Evolutionary conservation across 768 basidiomycete genomes (phyloP), one percentile per base, ranked within the genome.

Genomic region (Calocybe cyanea): DNA sequence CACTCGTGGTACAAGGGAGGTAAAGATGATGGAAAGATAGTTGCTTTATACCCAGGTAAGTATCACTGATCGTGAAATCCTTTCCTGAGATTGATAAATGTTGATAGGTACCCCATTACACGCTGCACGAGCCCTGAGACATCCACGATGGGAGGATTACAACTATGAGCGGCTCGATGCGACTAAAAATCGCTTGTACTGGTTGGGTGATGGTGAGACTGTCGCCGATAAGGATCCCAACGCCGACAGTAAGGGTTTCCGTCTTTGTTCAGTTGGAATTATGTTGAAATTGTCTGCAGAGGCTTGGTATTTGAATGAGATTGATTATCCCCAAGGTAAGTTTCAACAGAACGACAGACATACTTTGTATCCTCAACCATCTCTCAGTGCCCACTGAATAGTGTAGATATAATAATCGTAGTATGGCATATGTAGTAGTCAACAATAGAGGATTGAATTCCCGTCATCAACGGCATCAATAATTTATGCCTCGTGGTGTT

Each of bases 101-200:
- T 40, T 23, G 13, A 28, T 32, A 79, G 77, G 81, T 6, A 80
- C 80, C 0, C 67, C 69, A 37, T 53, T 79, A 13, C 80, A 81
- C 45, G 78, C 75, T 0, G 61, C 67, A 4, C 68, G 66, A 20
- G 70, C 74, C 1, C 58, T 85, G 4, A 62, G 64, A 30, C 59
- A 78, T 56, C 81, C 81, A 4, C 73, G 82, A 4, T 84, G 81
- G 80, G 83, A 85, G 48, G 83, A 84, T 52, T 84, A 67, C 49
- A 67, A 70, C 34, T 81, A 78, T 47, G 73, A 81, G 54, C 60
- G 45, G 4, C 53, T 74, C 3, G 73, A 76, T 45, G 64, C 55
- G 5, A 57, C 62, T 32, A 63, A 61, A 41, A 81, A 82, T 51
- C 60, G 75, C 8, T 69, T 83, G 51, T 65, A 74, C 46, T 85